Evolutionary conservation across 2,329 filamentous ascomycete species (phyloP).

Genomic region (Colletotrichum spinosum): DNA sequence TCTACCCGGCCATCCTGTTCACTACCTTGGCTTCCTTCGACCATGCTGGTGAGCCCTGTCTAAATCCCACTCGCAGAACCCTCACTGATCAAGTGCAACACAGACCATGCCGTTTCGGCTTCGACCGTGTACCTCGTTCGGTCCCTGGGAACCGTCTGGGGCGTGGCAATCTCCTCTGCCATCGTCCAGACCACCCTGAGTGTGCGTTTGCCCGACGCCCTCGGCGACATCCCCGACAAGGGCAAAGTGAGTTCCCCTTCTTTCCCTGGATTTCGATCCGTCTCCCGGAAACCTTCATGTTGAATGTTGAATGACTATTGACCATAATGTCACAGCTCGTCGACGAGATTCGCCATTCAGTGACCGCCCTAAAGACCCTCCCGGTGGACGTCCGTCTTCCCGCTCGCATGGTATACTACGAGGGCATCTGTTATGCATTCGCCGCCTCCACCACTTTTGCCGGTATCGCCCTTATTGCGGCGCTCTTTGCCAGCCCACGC

Average conservation of each 20-base stretch:
- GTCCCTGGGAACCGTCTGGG: conserved; percentile 73
- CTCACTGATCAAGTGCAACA: background rate
- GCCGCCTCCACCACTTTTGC: conserved; percentile 65
- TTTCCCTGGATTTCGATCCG: background rate
- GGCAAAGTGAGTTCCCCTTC: conserved; percentile 60
- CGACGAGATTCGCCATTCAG: conserved; percentile 71
- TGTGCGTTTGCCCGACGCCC: conserved; percentile 62
- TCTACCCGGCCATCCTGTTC: conserved; percentile 69
- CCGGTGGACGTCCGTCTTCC: conserved; percentile 67
- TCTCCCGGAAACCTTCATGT: background rate
- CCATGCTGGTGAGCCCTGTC: conserved; percentile 62
- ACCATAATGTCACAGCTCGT: conserved; percentile 61
- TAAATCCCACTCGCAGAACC: background rate
- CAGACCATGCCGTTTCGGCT: conserved; percentile 72
- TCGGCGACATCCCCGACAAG: conserved; percentile 68
- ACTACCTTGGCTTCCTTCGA: conserved; percentile 72
- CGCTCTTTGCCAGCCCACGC: conserved; percentile 45
- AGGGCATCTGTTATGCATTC: conserved; percentile 68
- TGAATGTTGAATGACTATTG: background rate
- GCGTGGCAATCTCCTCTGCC: conserved; percentile 71
- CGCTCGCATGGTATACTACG: conserved; percentile 69
- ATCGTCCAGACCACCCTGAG: conserved; percentile 73
- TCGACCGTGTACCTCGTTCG: conserved; percentile 74
- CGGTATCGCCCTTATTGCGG: conserved; percentile 53
- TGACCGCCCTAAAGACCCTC: conserved; percentile 64